phyloP scores from a whole-genome alignment of 2,329 filamentous ascomycete genomes.

The Paracamarosporium sp. region DNA sequence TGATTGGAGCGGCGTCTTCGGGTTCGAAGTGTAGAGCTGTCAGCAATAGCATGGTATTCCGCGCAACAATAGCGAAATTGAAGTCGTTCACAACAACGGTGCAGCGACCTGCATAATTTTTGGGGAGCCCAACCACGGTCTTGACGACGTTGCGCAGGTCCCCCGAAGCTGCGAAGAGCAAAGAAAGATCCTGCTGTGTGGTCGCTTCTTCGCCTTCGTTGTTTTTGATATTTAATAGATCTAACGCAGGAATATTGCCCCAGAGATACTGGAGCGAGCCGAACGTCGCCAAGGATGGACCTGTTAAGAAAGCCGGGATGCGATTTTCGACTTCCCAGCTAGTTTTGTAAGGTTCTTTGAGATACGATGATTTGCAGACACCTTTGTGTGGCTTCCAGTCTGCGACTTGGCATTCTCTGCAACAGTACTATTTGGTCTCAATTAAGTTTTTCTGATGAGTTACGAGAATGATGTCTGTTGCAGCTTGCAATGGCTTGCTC shows the following conservation, averaged over 20 bases:
- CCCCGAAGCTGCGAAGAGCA: conserved; percentile 54
- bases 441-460: no score
- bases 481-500: no score
- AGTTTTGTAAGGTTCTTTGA: no score
- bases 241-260: conserved; percentile 52
- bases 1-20: conserved; percentile 34
- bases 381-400: no score
- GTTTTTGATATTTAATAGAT: conserved; percentile 42
- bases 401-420: no score
- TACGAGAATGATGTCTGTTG: no score
- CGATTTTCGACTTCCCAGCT: no score
- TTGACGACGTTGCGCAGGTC: conserved; percentile 54
- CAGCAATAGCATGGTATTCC: conserved; percentile 52
- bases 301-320: no score
- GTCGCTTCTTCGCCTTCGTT: conserved; percentile 37
- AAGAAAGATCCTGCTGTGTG: conserved; percentile 19
- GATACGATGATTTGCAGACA: no score
- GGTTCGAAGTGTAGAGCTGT: conserved; percentile 29
- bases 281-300: conserved; percentile 6
- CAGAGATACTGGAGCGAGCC: conserved; percentile 36
- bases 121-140: conserved; percentile 45
- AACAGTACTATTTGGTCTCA: no score
- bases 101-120: conserved; percentile 28
- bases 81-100: conserved; percentile 49
- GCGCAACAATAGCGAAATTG: conserved; percentile 47